Evolutionary conservation across 441 rosid species (phyloP), one percentile per base, ranked within the genome.

Genomic region (Jatropha podagrica): DNA sequence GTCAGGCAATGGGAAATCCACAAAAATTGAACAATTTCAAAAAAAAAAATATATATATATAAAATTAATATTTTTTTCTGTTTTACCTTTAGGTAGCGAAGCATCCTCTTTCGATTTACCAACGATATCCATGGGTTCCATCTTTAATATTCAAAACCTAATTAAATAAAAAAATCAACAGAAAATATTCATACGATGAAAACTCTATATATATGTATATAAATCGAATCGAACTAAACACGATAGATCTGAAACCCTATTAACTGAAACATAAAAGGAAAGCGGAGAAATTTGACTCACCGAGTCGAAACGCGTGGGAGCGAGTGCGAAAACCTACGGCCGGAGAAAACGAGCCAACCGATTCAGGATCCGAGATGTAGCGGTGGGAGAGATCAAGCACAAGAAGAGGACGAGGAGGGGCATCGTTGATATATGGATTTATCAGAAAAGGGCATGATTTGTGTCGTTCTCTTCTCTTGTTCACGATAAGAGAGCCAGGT

Each of bases 101-200:
- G 99, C 99, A 79, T 96, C 99, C 83, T 96, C 99, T 74, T 96
- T 96, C n/a, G 97, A 90, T 83, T 95, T 95, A 65, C 97, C 98
- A 44, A 95, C 97, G 52, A 95, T 93, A 89, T 93, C 99, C 95
- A 89, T 93, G 76, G 99, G 92, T 69, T 95, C 99, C 99, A 93
- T 93, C 69, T 71, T 78, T 56, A 42, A 71, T 75, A 83, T 79
- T 72, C 72, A 72, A 85, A 82, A 63, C 69, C 75, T 59, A 59
- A 68, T 32, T 4, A 58, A 68, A 68, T 2, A 42, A 62, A 23
- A 44, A 55, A 58, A 44, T 15, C 59, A 69, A 58, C 14, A 32
- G 14, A 48, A 42, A 12, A 37, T 27, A 69, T 38, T 38, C 15
- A 68, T 68, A 46, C 7, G 20, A 41, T 4, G 12, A 12, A 63